A percentile compares a stretch with the other conserved stretches of the same genome.
These are phyloP conservation scores for Xeromyces bisporus DNA, from an alignment of 495 filamentous ascomycete genomes.

Conservation along the genomic window DNA sequence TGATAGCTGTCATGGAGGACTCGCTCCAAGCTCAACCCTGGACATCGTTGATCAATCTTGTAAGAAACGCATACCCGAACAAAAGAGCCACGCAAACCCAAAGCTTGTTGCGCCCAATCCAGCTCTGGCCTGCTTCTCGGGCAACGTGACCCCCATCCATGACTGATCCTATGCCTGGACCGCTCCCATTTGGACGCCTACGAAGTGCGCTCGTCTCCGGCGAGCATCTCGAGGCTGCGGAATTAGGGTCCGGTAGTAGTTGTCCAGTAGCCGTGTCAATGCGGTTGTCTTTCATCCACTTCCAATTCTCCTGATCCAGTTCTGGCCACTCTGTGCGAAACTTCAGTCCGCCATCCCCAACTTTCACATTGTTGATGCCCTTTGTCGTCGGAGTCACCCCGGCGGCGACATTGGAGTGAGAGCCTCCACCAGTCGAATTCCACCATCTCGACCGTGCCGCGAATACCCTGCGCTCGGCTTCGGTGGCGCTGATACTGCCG, in stretches of 20 bases:
- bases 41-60: conserved; percentile 48
- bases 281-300: conserved; percentile 70
- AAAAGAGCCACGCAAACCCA: conserved; percentile 47
- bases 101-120: conserved; percentile 63
- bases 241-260: conserved; percentile 28
- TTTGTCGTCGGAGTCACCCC: conserved; percentile 29
- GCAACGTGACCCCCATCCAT: conserved; percentile 59
- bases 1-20: conserved; percentile 1
- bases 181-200: conserved; percentile 48
- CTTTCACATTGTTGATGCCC: conserved; percentile 53
- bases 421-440: conserved; percentile 94
- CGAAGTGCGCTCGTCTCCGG: conserved; percentile 52
- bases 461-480: conserved; percentile 60
- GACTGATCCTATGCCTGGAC: conserved; percentile 57
- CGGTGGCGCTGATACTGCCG: conserved; percentile 65
- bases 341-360: conserved; percentile 82
- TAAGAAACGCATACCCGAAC: conserved; percentile 64
- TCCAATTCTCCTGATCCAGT: conserved; percentile 78
- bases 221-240: conserved; percentile 25
- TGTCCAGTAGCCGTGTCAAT: conserved; percentile 67
- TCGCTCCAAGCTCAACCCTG: conserved; percentile 12
- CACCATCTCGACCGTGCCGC: conserved; percentile 79
- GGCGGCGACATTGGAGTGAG: conserved; percentile 33
- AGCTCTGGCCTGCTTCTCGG: conserved; percentile 61
- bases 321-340: conserved; percentile 85